These are phyloP conservation scores for Trypanosoma scelopori DNA, from an alignment of 208 protist genomes.

Conservation along the genomic window DNA sequence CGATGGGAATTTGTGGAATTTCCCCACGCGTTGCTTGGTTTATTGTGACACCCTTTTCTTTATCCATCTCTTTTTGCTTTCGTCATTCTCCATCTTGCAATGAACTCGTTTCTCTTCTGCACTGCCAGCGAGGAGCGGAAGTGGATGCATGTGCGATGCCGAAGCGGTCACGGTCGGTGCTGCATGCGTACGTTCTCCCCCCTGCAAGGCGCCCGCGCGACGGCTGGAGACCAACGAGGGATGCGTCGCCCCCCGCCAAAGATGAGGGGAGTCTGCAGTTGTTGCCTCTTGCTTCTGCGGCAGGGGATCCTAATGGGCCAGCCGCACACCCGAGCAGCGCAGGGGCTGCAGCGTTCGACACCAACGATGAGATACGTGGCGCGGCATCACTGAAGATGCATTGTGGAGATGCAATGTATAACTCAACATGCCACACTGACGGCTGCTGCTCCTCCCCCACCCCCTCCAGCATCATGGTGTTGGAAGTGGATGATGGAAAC, in stretches of 20 bases:
- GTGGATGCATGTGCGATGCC: constrained; percentile 7
- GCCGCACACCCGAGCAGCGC: too few relatives aligned
- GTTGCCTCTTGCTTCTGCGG: background rate
- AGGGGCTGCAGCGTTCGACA: too few relatives aligned
- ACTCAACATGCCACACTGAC: background rate
- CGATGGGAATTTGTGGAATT: too few relatives aligned
- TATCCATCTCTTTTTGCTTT: background rate
- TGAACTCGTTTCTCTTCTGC: too few relatives aligned
- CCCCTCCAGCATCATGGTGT: background rate
- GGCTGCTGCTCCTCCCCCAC: background rate
- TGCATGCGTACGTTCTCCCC: constrained; percentile 27
- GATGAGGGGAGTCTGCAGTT: background rate
- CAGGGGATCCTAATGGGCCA: too few relatives aligned
- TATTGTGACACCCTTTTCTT: too few relatives aligned
- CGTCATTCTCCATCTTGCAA: too few relatives aligned
- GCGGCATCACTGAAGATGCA: too few relatives aligned
- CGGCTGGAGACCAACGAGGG: background rate
- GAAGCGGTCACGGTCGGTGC: constrained; percentile 19
- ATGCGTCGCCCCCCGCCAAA: background rate
- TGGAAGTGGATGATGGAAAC: background rate
- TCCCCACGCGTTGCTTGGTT: too few relatives aligned
- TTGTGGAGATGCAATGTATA: too few relatives aligned
- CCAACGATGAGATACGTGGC: too few relatives aligned
- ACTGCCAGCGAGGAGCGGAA: too few relatives aligned
- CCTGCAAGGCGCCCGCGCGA: background rate